Percentiles rank a stretch among this genome's conserved stretches.
phyloP scores from a whole-genome alignment of 345 rosid species.

The Bretschneidera sinensis region DNA sequence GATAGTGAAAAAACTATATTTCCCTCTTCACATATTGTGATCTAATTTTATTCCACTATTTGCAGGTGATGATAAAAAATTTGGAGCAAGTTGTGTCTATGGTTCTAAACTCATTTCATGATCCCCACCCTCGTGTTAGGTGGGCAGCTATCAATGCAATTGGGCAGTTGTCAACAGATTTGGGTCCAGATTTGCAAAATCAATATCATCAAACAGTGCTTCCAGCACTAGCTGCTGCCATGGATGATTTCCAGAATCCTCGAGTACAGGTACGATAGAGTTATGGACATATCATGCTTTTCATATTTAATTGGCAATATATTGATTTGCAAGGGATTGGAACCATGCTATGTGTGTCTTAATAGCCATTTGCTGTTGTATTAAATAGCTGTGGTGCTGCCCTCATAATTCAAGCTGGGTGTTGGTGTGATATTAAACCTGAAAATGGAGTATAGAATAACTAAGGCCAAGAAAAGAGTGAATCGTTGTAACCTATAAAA shows the following conservation, averaged over 20 bases:
- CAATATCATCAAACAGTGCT: conserved; percentile 81
- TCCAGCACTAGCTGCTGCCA: conserved; percentile 81
- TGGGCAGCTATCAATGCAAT: conserved; percentile 99
- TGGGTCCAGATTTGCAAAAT: conserved; percentile 98
- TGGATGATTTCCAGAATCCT: conserved; percentile 98
- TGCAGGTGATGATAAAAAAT: conserved; percentile 87
- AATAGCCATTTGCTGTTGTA: not conserved
- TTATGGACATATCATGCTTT: not conserved
- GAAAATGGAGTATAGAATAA: too few relatives aligned
- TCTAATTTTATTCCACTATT: not conserved
- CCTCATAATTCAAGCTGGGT: not conserved
- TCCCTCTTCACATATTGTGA: not conserved
- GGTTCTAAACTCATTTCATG: conserved; percentile 79
- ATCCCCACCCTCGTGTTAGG: conserved; percentile 92
- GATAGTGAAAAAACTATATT: not conserved
- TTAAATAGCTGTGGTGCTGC: not conserved
- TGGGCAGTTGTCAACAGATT: conserved; percentile 95
- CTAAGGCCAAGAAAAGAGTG: too few relatives aligned
- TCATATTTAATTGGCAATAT: not conserved
- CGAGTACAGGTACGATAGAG: conserved; percentile 75
- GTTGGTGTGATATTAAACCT: too few relatives aligned
- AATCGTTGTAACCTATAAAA: too few relatives aligned
- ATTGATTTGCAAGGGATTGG: not conserved
- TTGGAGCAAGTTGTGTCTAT: conserved; percentile 84
- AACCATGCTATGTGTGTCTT: conserved; percentile 4